phyloP scores from a whole-genome alignment of 805 yeast genomes.

The Hanseniaspora opuntiae region DNA sequence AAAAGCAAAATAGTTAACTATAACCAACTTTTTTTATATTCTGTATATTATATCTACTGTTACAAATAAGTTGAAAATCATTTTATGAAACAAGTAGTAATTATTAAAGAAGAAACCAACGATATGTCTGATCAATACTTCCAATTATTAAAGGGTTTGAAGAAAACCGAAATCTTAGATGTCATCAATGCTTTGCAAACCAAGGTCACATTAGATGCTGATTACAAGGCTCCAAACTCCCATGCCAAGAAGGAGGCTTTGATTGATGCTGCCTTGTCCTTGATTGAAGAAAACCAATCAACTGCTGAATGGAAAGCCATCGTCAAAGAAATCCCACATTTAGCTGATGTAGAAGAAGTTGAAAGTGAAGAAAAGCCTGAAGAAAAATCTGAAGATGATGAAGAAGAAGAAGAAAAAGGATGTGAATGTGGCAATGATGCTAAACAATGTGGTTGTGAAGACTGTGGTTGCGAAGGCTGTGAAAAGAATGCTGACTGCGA shows the following conservation, averaged over 20 bases:
- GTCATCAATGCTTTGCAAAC: slow-evolving; percentile 1
- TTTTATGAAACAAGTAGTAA: slow-evolving; percentile 11
- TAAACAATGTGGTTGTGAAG: neutral
- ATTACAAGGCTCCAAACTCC: slow-evolving; percentile 8
- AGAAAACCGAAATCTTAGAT: slow-evolving; percentile 7
- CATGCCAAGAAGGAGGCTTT: slow-evolving; percentile 6
- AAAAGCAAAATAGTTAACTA: too few relatives aligned
- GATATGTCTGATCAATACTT: slow-evolving; percentile 6
- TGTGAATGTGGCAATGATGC: neutral
- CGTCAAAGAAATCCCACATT: slow-evolving; percentile 8
- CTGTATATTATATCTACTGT: neutral
- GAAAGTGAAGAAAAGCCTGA: neutral
- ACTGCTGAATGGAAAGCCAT: neutral
- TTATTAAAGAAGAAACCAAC: slow-evolving; percentile 10
- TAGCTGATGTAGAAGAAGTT: slow-evolving; percentile 1
- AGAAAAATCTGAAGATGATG: neutral
- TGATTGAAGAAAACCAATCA: slow-evolving; percentile 1
- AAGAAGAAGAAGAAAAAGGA: neutral
- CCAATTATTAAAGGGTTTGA: slow-evolving; percentile 3
- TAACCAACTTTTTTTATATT: too few relatives aligned
- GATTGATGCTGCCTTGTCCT: neutral
- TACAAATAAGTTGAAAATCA: neutral
- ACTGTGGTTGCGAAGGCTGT: neutral
- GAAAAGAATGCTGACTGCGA: neutral
- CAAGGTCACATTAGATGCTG: neutral